These are phyloP conservation scores for Pyrus hybrid DNA, from an alignment of 331 rosid species.

Conservation along the genomic window DNA sequence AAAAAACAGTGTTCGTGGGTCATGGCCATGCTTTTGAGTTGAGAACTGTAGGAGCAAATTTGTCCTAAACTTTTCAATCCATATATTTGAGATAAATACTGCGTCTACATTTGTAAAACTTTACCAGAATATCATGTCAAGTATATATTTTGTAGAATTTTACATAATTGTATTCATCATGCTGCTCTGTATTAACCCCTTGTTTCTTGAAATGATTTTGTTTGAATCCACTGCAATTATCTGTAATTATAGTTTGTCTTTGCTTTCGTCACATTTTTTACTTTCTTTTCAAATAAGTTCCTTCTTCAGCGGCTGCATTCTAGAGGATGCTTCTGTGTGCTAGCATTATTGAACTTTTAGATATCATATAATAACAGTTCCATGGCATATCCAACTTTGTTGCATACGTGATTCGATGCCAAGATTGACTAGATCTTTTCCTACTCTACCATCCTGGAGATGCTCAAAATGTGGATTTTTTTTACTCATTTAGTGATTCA, in stretches of 20 bases:
- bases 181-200: not conserved
- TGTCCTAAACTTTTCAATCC: not conserved
- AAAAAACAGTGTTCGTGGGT: not conserved
- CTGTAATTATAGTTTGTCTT: not conserved
- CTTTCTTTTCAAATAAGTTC: not conserved
- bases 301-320: not conserved
- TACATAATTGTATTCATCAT: not conserved
- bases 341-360: not conserved
- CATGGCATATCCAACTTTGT: not conserved
- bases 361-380: not conserved
- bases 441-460: not conserved
- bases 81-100: not conserved
- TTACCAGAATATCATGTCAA: not conserved
- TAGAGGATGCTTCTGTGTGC: not conserved
- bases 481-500: too few relatives aligned
- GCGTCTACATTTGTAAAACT: not conserved
- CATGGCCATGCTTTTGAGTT: not conserved
- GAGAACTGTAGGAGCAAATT: not conserved
- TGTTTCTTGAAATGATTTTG: not conserved
- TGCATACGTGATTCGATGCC: not conserved
- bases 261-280: not conserved
- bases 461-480: too few relatives aligned
- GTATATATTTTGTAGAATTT: not conserved
- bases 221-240: not conserved
- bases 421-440: not conserved